Evolutionary conservation across 371 early-diverging fungal genomes (phyloP), one percentile per base, ranked within the genome.

Genomic region (Rhizomucor miehei): DNA sequence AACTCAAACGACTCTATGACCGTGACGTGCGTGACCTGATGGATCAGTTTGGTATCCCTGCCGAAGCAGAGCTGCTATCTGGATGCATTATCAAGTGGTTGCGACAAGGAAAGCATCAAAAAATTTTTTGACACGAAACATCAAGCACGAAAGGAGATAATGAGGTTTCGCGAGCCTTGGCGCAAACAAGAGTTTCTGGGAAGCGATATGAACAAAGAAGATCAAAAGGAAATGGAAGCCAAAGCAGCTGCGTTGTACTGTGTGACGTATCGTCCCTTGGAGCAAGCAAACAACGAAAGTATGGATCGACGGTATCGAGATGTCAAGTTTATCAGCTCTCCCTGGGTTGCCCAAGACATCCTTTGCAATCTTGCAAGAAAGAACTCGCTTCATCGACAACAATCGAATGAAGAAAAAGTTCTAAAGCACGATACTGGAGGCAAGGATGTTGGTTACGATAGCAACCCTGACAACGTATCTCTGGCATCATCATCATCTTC

Each of bases 231-330:
- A 6, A 24, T 56, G 14, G 54, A 65, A 24, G 56, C 50, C n/a
- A 87, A 85, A 51, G 89, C 87, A 1, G 79, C 81, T 1, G 86
- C 88, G 0, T 88, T 85, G 88, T 89, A 89, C 48, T 82, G 81
- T 34, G 85, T 81, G 4, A 79, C 85, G 0, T 89, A 89, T 54
- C 71, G 81, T 50, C 65, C 65, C 0, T 41, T 60, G 6, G 73
- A 73, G 44, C n/a, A n/a, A n/a, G n/a, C n/a, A n/a, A n/a, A n/a
- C n/a, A n/a, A n/a, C n/a, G n/a, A n/a, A n/a, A n/a, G n/a, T n/a
- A n/a, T n/a, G n/a, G n/a, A n/a, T n/a, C n/a, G n/a, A n/a, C 45
- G 54, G 23, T 39, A 41, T 52, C 40, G 61, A 9, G 66, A 70
- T 47, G 65, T 63, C 1, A 51, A 46, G 2, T 66, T 69, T 21